phyloP scores from a whole-genome alignment of 2,329 filamentous ascomycete genomes.

The Lachnellula arida region DNA sequence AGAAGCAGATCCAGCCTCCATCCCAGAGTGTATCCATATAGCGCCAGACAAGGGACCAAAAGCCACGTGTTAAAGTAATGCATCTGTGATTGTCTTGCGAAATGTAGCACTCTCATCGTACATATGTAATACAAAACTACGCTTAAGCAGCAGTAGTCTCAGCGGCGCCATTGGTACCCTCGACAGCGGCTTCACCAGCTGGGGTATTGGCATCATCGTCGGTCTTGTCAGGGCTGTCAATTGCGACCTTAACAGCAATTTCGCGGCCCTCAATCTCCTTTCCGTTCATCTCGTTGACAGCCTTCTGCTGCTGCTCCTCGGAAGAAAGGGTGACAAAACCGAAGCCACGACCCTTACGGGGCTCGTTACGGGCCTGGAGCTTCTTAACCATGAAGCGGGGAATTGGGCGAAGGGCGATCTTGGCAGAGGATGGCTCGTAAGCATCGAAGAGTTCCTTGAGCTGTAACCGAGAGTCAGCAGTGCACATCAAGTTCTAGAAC shows the following conservation, averaged over 20 bases:
- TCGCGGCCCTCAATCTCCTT: slow-evolving; percentile 98
- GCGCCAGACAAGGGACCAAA: slow-evolving; percentile 24
- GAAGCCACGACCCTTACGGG: slow-evolving; percentile 98
- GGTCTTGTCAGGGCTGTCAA: slow-evolving; percentile 97
- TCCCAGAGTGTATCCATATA: slow-evolving; percentile 18
- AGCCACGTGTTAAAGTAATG: slow-evolving; percentile 25
- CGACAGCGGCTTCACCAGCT: slow-evolving; percentile 33
- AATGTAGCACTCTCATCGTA: slow-evolving; percentile 26
- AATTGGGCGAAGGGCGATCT: slow-evolving; percentile 97
- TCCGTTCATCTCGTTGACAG: slow-evolving; percentile 96
- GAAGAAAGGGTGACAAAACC: slow-evolving; percentile 95
- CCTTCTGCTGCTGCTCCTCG: slow-evolving; percentile 96
- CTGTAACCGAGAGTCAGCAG: slow-evolving; percentile 42
- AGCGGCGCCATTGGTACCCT: slow-evolving; percentile 58
- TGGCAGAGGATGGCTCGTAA: slow-evolving; percentile 90
- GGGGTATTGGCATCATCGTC: slow-evolving; percentile 72
- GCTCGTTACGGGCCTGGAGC: slow-evolving; percentile 94
- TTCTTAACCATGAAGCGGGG: slow-evolving; percentile 99
- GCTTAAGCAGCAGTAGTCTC: slow-evolving; percentile 33
- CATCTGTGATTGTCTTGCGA: slow-evolving; percentile 21
- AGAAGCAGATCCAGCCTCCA: slow-evolving; percentile 18
- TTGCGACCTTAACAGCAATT: slow-evolving; percentile 99
- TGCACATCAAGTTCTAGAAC: slow-evolving; percentile 22
- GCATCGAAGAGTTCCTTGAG: slow-evolving; percentile 95
- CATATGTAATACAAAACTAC: slow-evolving; percentile 27